Evolutionary conservation across 1,284 basidiomycete genomes (phyloP).

Genomic region (Leccinum ponderosum): DNA sequence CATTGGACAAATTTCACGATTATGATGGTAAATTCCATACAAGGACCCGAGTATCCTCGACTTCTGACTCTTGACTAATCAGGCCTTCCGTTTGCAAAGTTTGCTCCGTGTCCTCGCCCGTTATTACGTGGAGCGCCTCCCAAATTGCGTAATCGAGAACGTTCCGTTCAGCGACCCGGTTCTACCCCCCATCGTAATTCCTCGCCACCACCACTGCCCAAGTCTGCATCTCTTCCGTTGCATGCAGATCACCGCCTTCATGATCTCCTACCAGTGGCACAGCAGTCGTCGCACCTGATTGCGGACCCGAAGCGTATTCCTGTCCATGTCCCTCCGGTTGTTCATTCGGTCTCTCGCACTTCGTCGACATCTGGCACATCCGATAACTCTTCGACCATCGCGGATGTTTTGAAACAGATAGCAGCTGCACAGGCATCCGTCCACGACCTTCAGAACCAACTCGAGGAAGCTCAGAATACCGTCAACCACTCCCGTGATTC

Average conservation of each 20-base stretch:
- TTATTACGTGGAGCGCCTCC: constrained; percentile 48
- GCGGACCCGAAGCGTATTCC: constrained; percentile 38
- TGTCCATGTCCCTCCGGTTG: constrained; percentile 36
- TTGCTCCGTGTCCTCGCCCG: constrained; percentile 43
- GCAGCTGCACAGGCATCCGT: constrained; percentile 65
- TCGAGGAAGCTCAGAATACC: constrained; percentile 65
- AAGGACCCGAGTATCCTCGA: background rate
- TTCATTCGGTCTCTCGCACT: constrained; percentile 29
- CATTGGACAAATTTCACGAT: constrained; percentile 62
- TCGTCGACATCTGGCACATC: constrained; percentile 26
- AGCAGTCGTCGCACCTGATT: constrained; percentile 39
- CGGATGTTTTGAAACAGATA: constrained; percentile 80
- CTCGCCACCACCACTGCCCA: constrained; percentile 80
- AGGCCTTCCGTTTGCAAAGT: constrained; percentile 55
- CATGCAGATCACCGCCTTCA: constrained; percentile 44
- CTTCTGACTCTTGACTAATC: constrained; percentile 7
- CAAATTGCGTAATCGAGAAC: constrained; percentile 59
- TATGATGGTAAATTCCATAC: constrained; percentile 51
- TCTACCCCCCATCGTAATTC: constrained; percentile 50
- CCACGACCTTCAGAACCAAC: constrained; percentile 74
- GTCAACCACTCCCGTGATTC: constrained; percentile 63
- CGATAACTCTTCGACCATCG: constrained; percentile 71
- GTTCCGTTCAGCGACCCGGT: constrained; percentile 44
- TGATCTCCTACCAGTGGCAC: constrained; percentile 30
- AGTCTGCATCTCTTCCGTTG: constrained; percentile 74